Evolutionary conservation across 2,329 filamentous ascomycete genomes (phyloP).

Genomic region (Epichloe sibirici): DNA sequence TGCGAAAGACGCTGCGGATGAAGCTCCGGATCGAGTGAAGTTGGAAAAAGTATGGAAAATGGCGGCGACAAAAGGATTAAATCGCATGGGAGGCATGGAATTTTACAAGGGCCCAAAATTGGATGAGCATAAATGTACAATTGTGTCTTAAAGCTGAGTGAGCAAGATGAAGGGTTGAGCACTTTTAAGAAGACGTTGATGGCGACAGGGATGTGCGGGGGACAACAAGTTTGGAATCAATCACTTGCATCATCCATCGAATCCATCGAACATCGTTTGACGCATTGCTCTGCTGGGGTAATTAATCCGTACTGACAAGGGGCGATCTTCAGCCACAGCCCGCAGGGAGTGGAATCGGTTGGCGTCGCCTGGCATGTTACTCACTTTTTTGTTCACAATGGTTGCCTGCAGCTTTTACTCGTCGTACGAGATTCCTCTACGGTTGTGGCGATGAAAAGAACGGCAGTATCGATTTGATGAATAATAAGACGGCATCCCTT

Average conservation of each 20-base stretch:
- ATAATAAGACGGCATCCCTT: too few species aligned
- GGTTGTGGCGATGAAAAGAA: too few species aligned
- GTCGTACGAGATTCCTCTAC: too few species aligned
- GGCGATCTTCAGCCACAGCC: slow-evolving; percentile 1
- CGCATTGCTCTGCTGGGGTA: not conserved
- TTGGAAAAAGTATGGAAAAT: slow-evolving; percentile 36
- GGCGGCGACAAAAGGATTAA: slow-evolving; percentile 34
- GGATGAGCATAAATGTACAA: not conserved
- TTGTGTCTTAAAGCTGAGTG: not conserved
- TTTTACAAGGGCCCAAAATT: not conserved
- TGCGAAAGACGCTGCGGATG: slow-evolving; percentile 9
- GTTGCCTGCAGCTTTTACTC: not conserved
- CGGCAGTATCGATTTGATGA: too few species aligned
- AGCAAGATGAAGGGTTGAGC: not conserved
- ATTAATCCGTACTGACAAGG: too few species aligned
- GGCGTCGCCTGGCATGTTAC: not conserved
- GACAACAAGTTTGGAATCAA: slow-evolving; percentile 7
- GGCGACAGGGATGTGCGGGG: not conserved
- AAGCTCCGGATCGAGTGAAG: slow-evolving; percentile 23
- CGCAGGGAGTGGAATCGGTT: not conserved
- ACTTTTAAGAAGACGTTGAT: not conserved
- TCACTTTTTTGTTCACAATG: not conserved
- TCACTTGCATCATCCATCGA: slow-evolving; percentile 2
- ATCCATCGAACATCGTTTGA: not conserved
- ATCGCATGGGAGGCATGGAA: slow-evolving; percentile 32